Evolutionary conservation across 192 early-diverging fungal genomes (phyloP), one percentile per base, ranked within the genome.

Genomic region (Coemansia sp.): DNA sequence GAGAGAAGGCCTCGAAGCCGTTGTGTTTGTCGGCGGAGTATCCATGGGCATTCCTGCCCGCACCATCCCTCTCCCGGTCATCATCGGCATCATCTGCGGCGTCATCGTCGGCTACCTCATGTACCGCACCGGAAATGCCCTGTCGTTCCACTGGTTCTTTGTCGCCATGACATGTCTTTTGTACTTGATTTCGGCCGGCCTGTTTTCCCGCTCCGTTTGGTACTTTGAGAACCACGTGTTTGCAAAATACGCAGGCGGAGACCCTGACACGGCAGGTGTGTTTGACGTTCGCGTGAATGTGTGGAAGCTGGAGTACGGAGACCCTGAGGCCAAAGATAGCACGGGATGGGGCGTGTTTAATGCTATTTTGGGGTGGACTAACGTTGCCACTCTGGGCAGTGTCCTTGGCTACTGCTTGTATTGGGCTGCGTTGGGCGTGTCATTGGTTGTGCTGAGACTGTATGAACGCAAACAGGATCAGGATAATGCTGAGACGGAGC

Each of bases 11-110:
- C 68, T 97, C 10, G 94, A 97, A 69, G 87, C 91, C n/a, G 83
- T 97, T 21, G 85, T 97, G 9, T 92, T 97, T 76, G 80, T 97
- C 51, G 93, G 87, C 58, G 94, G 94, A 56, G 91, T 92, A 10
- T 87, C 86, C 17, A 70, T 94, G 47, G 82, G 84, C 23, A 83
- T 85, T 10, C 64, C 79, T 15, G 80, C 87, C 0, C 85, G 83
- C 43, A 78, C 91, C 11, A 91, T 97, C 59, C 93, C 93, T 24
- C 83, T 97, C 21, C 87, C 94, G 32, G 89, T 86, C 8, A 80
- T 94, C 47, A 64, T 79, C 60, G 94, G 93, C 39, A 62, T 92
- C 27, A 7, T 91, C 1, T 75, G 85, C 57, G 94, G 93, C 53
- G 49, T 57, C 52, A 3, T 87, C 0, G 62, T 97, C 41, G 94